Percentiles rank a stretch among this genome's conserved stretches.
Conservation (phyloP, 2,329 filamentous ascomycete genomes). For the Xylariaceae sp. region DNA sequence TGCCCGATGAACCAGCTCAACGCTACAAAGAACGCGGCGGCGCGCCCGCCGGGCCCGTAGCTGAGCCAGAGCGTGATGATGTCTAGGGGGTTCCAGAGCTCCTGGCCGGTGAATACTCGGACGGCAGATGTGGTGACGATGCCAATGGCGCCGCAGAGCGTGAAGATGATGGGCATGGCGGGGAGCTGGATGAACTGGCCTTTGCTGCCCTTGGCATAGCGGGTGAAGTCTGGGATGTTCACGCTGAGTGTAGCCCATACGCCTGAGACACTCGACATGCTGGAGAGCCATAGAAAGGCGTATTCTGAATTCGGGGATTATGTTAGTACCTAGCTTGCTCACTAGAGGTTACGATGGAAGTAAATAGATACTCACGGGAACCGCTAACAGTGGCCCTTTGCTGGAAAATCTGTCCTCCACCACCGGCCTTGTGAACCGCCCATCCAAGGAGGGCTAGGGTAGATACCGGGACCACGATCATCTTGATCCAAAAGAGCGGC, state of each 20-base stretch:
- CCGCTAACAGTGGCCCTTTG: constrained; percentile 34
- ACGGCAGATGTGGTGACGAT: constrained; percentile 54
- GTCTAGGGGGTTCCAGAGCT: constrained; percentile 46
- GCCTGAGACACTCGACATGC: constrained; percentile 42
- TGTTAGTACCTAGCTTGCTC: neutral
- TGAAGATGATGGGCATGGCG: constrained; percentile 44
- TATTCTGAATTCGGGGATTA: constrained; percentile 32
- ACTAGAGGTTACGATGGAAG: neutral
- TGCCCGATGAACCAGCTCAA: constrained; percentile 50
- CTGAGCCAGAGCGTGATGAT: constrained; percentile 42
- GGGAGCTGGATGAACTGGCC: constrained; percentile 40
- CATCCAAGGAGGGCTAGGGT: constrained; percentile 59
- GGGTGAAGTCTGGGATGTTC: constrained; percentile 51
- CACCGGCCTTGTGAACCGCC: constrained; percentile 53
- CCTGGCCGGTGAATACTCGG: constrained; percentile 45
- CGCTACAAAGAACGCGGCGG: constrained; percentile 42
- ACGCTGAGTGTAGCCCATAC: constrained; percentile 39
- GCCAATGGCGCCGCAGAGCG: constrained; percentile 45
- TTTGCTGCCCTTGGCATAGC: constrained; percentile 34
- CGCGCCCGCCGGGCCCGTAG: constrained; percentile 38
- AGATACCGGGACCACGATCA: constrained; percentile 48
- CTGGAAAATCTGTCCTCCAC: constrained; percentile 39
- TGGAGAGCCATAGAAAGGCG: constrained; percentile 44
- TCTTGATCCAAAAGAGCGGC: constrained; percentile 46
- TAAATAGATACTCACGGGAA: constrained; percentile 22